Conservation (phyloP, 176 grass and related monocot genomes). For the Thalia dealbata region DNA sequence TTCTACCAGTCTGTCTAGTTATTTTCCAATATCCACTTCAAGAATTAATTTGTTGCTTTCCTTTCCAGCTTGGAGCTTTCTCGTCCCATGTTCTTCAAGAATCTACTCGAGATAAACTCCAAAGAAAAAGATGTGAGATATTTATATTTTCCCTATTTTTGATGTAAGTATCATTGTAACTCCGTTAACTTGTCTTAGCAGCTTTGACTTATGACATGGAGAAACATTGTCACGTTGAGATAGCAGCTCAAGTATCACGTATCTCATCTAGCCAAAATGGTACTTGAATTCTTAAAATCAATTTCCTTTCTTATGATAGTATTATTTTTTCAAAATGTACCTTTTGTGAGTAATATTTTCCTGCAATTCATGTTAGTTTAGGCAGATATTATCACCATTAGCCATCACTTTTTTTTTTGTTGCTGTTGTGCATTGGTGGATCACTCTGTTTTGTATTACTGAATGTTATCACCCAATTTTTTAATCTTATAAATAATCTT, state of each 20-base stretch:
- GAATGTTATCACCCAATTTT: too few species aligned
- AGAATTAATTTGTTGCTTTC: background rate
- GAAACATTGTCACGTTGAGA: slow-evolving; percentile 89
- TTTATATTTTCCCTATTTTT: slow-evolving; percentile 5
- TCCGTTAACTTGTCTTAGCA: slow-evolving; percentile 25
- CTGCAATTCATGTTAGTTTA: background rate
- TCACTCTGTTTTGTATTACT: background rate
- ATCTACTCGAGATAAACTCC: slow-evolving; percentile 56
- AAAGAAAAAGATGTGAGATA: slow-evolving; percentile 63
- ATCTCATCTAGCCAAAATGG: slow-evolving; percentile 76
- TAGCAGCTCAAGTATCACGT: slow-evolving; percentile 77
- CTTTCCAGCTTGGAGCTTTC: slow-evolving; percentile 69
- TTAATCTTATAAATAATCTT: too few species aligned
- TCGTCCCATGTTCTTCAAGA: slow-evolving; percentile 96
- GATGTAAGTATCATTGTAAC: background rate
- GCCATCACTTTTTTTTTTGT: background rate
- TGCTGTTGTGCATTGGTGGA: background rate
- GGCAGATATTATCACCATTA: background rate
- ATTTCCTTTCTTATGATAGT: background rate
- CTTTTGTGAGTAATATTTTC: background rate
- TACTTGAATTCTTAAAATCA: slow-evolving; percentile 22
- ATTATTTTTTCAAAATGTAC: too few species aligned
- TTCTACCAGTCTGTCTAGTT: background rate
- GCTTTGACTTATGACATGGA: slow-evolving; percentile 92
- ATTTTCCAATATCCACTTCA: background rate